phyloP scores from a whole-genome alignment of 2,329 filamentous ascomycete species.

The Xylariales sp. region DNA sequence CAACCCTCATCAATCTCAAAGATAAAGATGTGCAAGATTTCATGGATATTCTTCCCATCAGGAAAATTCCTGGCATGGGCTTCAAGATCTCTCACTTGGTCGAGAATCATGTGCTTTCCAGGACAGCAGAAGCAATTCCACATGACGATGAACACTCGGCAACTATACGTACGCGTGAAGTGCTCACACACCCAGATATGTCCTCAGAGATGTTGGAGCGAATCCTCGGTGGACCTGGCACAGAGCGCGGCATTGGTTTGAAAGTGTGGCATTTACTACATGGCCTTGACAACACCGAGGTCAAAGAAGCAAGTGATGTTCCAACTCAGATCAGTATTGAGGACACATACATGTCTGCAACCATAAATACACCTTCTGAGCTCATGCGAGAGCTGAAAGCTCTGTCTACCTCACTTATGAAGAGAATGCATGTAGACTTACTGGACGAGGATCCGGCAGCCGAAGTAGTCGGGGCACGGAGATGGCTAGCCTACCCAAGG shows the following conservation, averaged over 20 bases:
- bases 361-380: conserved; percentile 58
- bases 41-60: conserved; percentile 69
- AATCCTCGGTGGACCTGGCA: conserved; percentile 65
- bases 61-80: conserved; percentile 81
- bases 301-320: conserved; percentile 64
- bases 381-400: conserved; percentile 65
- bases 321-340: conserved; percentile 92
- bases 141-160: conserved; percentile 33
- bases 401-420: conserved; percentile 65
- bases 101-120: conserved; percentile 49
- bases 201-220: conserved; percentile 61
- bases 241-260: conserved; percentile 64
- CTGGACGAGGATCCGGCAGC: conserved; percentile 33
- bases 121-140: conserved; percentile 27
- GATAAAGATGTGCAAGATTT: conserved; percentile 57
- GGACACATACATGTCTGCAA: conserved; percentile 72
- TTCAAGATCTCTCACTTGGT: conserved; percentile 69
- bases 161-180: conserved; percentile 57
- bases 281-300: conserved; percentile 71
- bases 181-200: conserved; percentile 60
- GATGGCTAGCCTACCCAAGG: conserved; percentile 76
- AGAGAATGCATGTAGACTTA: conserved; percentile 75
- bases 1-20: conserved; percentile 68
- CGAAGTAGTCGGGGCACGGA: conserved; percentile 16
- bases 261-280: conserved; percentile 76